Base-by-base conservation (phyloP, 2,329 filamentous ascomycete genomes). In the Ustulina deusta region DNA sequence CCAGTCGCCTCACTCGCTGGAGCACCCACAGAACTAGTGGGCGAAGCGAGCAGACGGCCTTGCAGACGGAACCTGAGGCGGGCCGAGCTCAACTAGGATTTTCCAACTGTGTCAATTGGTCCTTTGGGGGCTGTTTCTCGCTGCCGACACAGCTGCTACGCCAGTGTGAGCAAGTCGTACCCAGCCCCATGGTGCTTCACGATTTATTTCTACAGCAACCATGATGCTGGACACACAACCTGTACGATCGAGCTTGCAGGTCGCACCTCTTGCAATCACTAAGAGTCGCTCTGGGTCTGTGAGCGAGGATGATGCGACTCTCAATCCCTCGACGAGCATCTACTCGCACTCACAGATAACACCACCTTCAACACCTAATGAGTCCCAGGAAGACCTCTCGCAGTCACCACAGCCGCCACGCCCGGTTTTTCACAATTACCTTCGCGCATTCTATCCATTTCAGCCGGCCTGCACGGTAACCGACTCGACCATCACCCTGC, bases 361-460 rank as follows among this genome's bases (percentile, higher is more conserved):
- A 56, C 92, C 93, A 32, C 92, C 93, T 48, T 83, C 90, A 69
- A 94, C 92, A 9, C 93, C 92, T 20, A 89, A 90, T 79, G 86
- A 86, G 75, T 90, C 88, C 27, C 86, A 86, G 76, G 90, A 93
- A 77, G 83, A 86, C 71, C 83, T 87, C 63, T 76, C 79, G 15
- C 77, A 80, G 73, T 74, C 82, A 57, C 81, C 82, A 70, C 81
- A 81, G 71, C 75, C 78, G 58, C 80, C 85, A 6, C 84, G 88
- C 71, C 87, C 91, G 1, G 85, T 94, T 66, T 97, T 97, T 78
- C 92, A 97, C 85, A 97, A 96, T 83, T 99, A 97, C 77, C 85
- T 99, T 52, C 91, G 96, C 72, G 96, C 96, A 57, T 95, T 97
- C 77, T 97, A 97, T 79, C 92, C 93, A 29, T 99, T 97, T 79